Evolutionary conservation across 2,329 filamentous ascomycete genomes (phyloP).

Genomic region (Exophiala spinifera): DNA sequence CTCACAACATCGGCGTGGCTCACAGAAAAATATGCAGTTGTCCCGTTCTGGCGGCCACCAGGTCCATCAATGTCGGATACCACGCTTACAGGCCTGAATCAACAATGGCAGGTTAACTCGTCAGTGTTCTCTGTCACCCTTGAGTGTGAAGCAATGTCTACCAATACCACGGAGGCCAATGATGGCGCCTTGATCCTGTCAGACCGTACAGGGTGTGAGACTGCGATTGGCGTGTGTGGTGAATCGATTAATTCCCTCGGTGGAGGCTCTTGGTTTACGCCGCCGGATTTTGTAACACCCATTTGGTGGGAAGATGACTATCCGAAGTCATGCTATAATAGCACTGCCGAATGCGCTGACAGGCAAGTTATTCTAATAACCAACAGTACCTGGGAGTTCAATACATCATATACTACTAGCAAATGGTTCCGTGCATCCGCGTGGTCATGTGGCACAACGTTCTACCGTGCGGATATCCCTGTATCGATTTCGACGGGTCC

Average conservation of each 20-base stretch:
- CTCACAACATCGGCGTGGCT: constrained; percentile 33
- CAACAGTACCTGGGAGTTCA: neutral
- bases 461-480: constrained; percentile 6
- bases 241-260: neutral
- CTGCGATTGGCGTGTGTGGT: neutral
- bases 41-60: constrained; percentile 30
- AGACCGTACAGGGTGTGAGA: constrained; percentile 3
- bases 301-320: neutral
- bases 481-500: neutral
- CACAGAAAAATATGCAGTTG: constrained; percentile 28
- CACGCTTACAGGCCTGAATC: neutral
- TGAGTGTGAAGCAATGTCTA: constrained; percentile 22
- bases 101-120: constrained; percentile 25
- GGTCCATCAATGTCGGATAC: neutral
- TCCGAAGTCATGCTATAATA: neutral
- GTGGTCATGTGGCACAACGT: constrained; percentile 1
- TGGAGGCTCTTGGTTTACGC: constrained; percentile 6
- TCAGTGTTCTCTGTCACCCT: constrained; percentile 25
- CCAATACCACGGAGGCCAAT: constrained; percentile 17
- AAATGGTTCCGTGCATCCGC: neutral
- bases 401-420: neutral
- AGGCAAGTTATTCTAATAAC: constrained; percentile 1
- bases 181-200: neutral
- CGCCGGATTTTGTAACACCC: neutral
- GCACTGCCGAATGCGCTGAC: neutral